Evolutionary conservation across 495 filamentous ascomycete genomes (phyloP).

Genomic region (Neohortaea acidophila): DNA sequence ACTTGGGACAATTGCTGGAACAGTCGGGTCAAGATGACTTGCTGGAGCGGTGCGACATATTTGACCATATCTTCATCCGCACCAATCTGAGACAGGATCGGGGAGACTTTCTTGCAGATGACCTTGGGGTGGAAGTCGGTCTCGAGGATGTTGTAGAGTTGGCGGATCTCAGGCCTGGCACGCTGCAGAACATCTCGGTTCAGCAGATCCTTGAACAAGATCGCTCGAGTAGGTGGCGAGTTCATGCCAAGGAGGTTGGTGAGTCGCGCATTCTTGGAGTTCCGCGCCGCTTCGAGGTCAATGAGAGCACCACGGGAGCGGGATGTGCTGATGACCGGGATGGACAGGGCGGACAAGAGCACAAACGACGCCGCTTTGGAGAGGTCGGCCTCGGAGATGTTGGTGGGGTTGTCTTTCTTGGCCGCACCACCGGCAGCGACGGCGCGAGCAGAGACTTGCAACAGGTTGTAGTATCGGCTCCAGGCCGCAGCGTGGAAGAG

Average conservation of each 20-base stretch:
- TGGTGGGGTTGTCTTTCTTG: conserved; percentile 87
- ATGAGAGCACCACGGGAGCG: conserved; percentile 89
- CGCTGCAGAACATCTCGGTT: conserved; percentile 87
- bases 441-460: conserved; percentile 74
- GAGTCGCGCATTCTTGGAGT: conserved; percentile 95
- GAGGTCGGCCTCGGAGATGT: conserved; percentile 70
- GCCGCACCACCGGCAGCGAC: conserved; percentile 67
- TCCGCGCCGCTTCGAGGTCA: conserved; percentile 90
- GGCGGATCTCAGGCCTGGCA: conserved; percentile 81
- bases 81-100: conserved; percentile 86
- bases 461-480: conserved; percentile 91
- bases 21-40: conserved; percentile 92
- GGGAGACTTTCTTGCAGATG: conserved; percentile 98
- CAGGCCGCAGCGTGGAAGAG: conserved; percentile 96
- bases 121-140: conserved; percentile 97
- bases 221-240: conserved; percentile 71
- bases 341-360: conserved; percentile 84
- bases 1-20: conserved; percentile 99
- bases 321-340: conserved; percentile 96
- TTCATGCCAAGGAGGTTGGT: conserved; percentile 92
- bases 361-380: conserved; percentile 84
- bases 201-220: conserved; percentile 85
- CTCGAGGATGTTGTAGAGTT: conserved; percentile 95
- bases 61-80: conserved; percentile 91
- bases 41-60: conserved; percentile 85